Evolutionary conservation across 2,329 filamentous ascomycete genomes (phyloP), one percentile per base, ranked within the genome.

Genomic region (Nemania serpens): DNA sequence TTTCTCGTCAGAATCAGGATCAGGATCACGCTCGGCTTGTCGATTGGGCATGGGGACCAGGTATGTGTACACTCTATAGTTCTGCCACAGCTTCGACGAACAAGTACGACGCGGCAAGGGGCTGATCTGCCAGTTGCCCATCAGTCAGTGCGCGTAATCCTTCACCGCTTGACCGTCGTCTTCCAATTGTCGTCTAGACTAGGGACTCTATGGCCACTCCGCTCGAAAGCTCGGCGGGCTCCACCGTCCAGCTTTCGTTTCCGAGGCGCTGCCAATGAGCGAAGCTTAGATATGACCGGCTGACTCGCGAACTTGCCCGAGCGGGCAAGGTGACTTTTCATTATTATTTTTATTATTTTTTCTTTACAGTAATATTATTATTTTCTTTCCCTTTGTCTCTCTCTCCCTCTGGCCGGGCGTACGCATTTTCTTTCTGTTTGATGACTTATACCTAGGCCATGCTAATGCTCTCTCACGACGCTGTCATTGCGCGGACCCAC

Each of bases 151-250:
- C 69, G 68, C 67, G 69, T 70, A 59, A 69, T 68, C 61, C 68
- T 68, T 71, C 70, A 72, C 70, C 70, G 70, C 70, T 70, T 68
- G 55, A 70, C 65, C 65, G 62, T 67, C 61, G 48, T 66, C 64
- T 67, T 64, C 61, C 63, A 67, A 67, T 66, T 68, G 63, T 64
- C 62, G 66, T 64, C 60, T 48, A 64, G 47, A 60, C 50, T 51
- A 51, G 29, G 34, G 33, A 43, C 43, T 39, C 43, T 58, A 55
- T 62, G 60, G 57, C 55, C 68, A 66, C 67, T 69, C 66, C 67
- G 67, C 67, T 69, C 63, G 65, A 63, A 64, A 68, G 60, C 67
- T 68, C 66, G 68, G 70, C 67, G 57, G 57, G 22, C 68, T 58
- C 67, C 70, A 72, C 70, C 66, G 22, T 59, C 66, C 65, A 72